Evolutionary conservation across 345 rosid species (phyloP), one percentile per base, ranked within the genome.

Genomic region (Eucalyptus guilfoylei): DNA sequence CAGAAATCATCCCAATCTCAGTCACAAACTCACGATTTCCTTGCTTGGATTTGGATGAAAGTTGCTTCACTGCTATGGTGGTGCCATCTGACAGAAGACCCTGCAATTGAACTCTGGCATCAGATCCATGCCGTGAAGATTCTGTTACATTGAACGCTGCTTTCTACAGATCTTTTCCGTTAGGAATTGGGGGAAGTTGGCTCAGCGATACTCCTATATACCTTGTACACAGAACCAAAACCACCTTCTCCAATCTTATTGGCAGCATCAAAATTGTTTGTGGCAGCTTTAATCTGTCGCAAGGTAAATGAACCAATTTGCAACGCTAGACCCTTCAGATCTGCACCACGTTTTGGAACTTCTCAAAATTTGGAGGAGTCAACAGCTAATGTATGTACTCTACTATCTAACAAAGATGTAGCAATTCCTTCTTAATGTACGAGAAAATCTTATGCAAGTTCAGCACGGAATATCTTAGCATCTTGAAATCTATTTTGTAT

Each of bases 1-100:
- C 90, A 24, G 90, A 89, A 45, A 89, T 85, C 90, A 89, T 89
- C 48, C 90, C 90, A 34, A 89, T 62, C 88, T 89, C 90, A 62
- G 48, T 89, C 47, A 89, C 26, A 49, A 89, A 89, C 30, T 89
- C 90, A 47, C 90, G 88, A 50, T 85, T 89, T 28, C 90, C 88
- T 60, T 60, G 90, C 90, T 89, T 89, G 32, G 90, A 89, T 48
- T 89, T 89, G n/a, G 17, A n/a, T 7, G 90, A 89, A 40, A 85
- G 76, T 9, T 89, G 85, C 88, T 89, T 89, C 26, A 86, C 88
- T 3, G 88, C 90, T 28, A 89, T 26, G 11, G 62, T 34, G 6
- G 58, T 89, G 8, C 90, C 90, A 89, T 89, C 90, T 19, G 83
- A 32, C 62, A 62, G 11, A 14, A 47, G 58, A 7, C 90, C 90